These are phyloP conservation scores for Solanum infundibuliforme DNA, from an alignment of 257 asterid genomes.

Conservation along the genomic window DNA sequence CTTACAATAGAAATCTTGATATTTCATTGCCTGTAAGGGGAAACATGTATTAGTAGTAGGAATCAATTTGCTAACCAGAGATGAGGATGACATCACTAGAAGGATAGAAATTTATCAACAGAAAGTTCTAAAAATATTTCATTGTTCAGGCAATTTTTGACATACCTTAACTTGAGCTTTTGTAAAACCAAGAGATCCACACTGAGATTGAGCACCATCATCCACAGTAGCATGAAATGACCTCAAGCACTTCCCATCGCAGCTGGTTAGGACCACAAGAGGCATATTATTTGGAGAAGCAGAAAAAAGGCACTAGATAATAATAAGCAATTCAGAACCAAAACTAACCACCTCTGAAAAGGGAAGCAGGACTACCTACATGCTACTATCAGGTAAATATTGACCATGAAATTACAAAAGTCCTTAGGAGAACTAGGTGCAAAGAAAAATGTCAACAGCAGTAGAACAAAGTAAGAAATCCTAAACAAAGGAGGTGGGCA, in stretches of 20 bases:
- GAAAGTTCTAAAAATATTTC: background rate
- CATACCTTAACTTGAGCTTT: slow-evolving; percentile 43
- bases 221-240: slow-evolving; percentile 66
- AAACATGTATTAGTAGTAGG: background rate
- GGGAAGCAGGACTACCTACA: background rate
- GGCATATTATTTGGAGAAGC: background rate
- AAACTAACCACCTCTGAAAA: background rate
- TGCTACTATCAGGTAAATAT: background rate
- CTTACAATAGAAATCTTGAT: slow-evolving; percentile 43
- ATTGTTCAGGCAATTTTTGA: background rate
- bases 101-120: background rate
- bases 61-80: background rate
- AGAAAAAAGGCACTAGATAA: background rate
- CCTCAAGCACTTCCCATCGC: slow-evolving; percentile 91
- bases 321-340: background rate
- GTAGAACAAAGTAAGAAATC: background rate
- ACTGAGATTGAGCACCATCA: slow-evolving; percentile 50
- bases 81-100: background rate
- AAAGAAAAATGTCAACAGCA: background rate
- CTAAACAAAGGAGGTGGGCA: background rate
- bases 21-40: slow-evolving; percentile 28
- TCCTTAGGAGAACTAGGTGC: background rate
- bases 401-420: background rate
- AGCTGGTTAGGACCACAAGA: slow-evolving; percentile 26
- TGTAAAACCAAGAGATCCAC: slow-evolving; percentile 54